Evolutionary conservation across 345 rosid genomes (phyloP), one percentile per base, ranked within the genome.

Genomic region (Citrus medica): DNA sequence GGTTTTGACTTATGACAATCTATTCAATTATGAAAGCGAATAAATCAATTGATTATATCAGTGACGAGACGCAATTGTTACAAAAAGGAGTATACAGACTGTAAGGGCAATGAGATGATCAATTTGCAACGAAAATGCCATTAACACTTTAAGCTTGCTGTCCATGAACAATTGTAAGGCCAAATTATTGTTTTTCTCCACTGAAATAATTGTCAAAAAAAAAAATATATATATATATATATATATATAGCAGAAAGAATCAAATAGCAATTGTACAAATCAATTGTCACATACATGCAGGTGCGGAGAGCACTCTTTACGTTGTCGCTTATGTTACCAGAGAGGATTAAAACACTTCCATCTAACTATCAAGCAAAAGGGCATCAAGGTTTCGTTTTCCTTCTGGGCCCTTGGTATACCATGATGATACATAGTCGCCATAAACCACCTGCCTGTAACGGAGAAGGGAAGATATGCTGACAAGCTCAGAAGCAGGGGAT

Each of bases 381-480:
- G 89, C 84, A 77, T 95, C 96, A 4, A 95, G 88, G 82, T 90
- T 93, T 65, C 93, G 89, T 81, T 88, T 95, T 28, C 96, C 99
- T 48, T 86, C 89, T 0, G 98, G 99, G 60, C 96, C 97, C 74
- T 92, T 88, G 3, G 88, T 82, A 82, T 93, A 95, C 99, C 98
- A 95, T 35, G 92, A 86, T 25, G 95, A 88, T 61, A 90, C 87
- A 35, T 88, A 93, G 53, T 92, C 85, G 9, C 92, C 95, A 74
- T 93, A 92, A 42, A 78, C 78, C 76, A 90, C 90, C 10, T 84
- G 87, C 46, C 79, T 82, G 74, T 92, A 92, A 46, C 66, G 74
- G 6, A 85, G 79, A 76, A 84, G 89, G 25, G 88, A 84, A 40
- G 83, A 78, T 63, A 81, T 60, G 13, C 64, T 83, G 19, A 84